A percentile compares a stretch with the other conserved stretches of the same genome.
Evolutionary conservation across 345 rosid species (phyloP).

Genomic region (Euclidium syriacum): DNA sequence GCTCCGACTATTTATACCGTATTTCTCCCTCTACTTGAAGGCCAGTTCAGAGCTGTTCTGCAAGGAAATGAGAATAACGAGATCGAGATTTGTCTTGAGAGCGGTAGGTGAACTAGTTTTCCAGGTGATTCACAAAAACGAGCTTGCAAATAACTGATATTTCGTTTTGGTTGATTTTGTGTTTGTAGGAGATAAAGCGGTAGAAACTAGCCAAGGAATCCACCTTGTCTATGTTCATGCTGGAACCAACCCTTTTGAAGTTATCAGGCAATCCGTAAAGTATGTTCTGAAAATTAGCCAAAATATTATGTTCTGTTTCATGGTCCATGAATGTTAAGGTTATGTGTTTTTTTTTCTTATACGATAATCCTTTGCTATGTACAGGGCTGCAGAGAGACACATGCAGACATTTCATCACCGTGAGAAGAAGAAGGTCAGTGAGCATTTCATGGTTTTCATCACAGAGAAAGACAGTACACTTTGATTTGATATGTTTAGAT

Average conservation of each 20-base stretch:
- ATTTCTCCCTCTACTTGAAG: constrained; percentile 93
- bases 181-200: constrained; percentile 86
- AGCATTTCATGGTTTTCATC: background rate
- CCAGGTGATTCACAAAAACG: background rate
- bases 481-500: constrained; percentile 13
- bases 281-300: constrained; percentile 29
- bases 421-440: constrained; percentile 75
- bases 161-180: constrained; percentile 35
- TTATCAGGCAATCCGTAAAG: constrained; percentile 85
- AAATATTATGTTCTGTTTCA: background rate
- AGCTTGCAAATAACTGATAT: constrained; percentile 25
- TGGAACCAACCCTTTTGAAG: constrained; percentile 96
- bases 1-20: constrained; percentile 66
- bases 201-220: constrained; percentile 84
- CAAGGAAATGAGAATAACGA: constrained; percentile 87
- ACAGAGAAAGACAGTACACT: background rate
- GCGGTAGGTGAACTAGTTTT: constrained; percentile 63
- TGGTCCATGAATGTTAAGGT: background rate
- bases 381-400: constrained; percentile 78
- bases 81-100: constrained; percentile 91
- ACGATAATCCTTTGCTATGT: background rate
- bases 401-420: constrained; percentile 86
- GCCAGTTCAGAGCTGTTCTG: constrained; percentile 87
- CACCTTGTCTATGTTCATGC: constrained; percentile 89
- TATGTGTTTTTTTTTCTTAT: background rate